phyloP scores from a whole-genome alignment of 495 filamentous ascomycete genomes.

The Xylaria scruposa region DNA sequence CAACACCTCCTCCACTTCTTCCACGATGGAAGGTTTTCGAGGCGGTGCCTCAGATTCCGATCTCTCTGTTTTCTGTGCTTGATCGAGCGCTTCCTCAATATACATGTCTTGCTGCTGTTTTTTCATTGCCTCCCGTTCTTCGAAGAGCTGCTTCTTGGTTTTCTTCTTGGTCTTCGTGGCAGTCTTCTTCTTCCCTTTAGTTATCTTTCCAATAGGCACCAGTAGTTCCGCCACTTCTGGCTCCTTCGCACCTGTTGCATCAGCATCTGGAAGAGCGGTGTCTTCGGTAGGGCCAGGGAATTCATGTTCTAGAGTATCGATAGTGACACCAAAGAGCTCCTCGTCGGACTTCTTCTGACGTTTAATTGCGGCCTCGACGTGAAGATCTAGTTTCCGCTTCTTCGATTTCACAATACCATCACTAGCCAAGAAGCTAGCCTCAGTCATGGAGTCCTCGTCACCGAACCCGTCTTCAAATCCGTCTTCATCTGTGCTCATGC shows the following conservation, averaged over 20 bases:
- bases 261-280: slow-evolving; percentile 47
- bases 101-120: slow-evolving; percentile 51
- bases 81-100: slow-evolving; percentile 39
- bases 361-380: slow-evolving; percentile 68
- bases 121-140: slow-evolving; percentile 70
- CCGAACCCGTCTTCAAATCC: slow-evolving; percentile 67
- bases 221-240: slow-evolving; percentile 40
- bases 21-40: slow-evolving; percentile 20
- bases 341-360: slow-evolving; percentile 77
- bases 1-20: slow-evolving; percentile 28
- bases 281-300: slow-evolving; percentile 51
- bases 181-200: slow-evolving; percentile 52
- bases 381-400: slow-evolving; percentile 73
- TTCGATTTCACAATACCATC: slow-evolving; percentile 55
- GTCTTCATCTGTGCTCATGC: slow-evolving; percentile 72
- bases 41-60: slow-evolving; percentile 35
- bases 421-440: slow-evolving; percentile 56
- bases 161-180: slow-evolving; percentile 65
- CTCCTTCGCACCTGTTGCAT: slow-evolving; percentile 42
- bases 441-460: slow-evolving; percentile 64
- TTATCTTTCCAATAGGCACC: slow-evolving; percentile 30
- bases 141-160: slow-evolving; percentile 75
- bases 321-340: slow-evolving; percentile 71
- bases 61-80: slow-evolving; percentile 40
- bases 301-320: slow-evolving; percentile 58